Evolutionary conservation across 2,329 filamentous ascomycete genomes (phyloP).

Genomic region (Clarireedia sp.): DNA sequence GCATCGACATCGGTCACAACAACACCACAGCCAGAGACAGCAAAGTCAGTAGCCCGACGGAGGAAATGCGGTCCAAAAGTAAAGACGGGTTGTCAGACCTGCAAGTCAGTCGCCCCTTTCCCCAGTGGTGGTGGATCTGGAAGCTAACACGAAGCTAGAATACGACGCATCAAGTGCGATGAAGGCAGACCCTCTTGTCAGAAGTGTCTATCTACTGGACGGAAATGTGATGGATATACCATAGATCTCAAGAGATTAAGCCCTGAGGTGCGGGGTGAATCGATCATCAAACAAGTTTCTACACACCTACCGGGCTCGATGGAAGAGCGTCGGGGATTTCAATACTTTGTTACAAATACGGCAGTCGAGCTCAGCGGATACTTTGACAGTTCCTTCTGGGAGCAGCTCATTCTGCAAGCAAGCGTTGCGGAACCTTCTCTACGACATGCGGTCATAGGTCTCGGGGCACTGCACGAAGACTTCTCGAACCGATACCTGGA

Average conservation of each 20-base stretch:
- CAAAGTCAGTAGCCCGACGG: neutral
- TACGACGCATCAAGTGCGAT: constrained; percentile 15
- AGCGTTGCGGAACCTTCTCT: constrained; percentile 21
- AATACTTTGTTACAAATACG: constrained; percentile 23
- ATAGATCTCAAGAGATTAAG: neutral
- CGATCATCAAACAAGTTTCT: constrained; percentile 15
- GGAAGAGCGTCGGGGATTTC: constrained; percentile 23
- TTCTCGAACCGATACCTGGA: constrained; percentile 16
- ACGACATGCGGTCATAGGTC: constrained; percentile 26
- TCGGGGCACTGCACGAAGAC: constrained; percentile 25
- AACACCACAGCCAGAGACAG: neutral
- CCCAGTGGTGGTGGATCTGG: neutral
- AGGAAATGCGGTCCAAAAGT: constrained; percentile 5
- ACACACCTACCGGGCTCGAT: constrained; percentile 18
- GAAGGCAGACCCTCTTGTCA: constrained; percentile 10
- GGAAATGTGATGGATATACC: constrained; percentile 12
- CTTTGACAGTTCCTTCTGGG: constrained; percentile 24
- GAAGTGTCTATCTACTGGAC: constrained; percentile 10
- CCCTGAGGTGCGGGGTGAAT: neutral
- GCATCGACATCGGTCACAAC: too few species aligned
- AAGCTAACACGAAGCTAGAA: neutral
- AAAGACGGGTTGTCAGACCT: constrained; percentile 9
- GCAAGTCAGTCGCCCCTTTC: neutral
- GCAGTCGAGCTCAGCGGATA: constrained; percentile 23
- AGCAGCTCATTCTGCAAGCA: constrained; percentile 23